phyloP scores from a whole-genome alignment of 2,329 filamentous ascomycete species.

The Neopestalotiopsis sp. region DNA sequence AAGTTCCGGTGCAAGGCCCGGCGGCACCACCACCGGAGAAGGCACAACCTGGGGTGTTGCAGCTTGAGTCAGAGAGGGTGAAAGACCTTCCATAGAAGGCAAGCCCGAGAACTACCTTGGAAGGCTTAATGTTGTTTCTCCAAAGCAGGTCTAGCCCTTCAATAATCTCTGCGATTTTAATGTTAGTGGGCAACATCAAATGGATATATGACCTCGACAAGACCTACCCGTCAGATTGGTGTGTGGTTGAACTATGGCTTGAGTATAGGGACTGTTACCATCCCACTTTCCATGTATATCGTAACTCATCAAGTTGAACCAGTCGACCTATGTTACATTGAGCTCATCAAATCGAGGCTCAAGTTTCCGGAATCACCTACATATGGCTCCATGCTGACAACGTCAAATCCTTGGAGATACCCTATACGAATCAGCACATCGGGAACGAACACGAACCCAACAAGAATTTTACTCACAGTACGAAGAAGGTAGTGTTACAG shows the following conservation, averaged over 20 bases:
- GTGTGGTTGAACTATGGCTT: conserved; percentile 31
- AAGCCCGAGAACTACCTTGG: conserved; percentile 47
- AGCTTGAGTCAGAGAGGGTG: conserved; percentile 24
- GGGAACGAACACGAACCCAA: too few relatives aligned
- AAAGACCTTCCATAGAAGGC: conserved; percentile 47
- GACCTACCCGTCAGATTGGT: conserved; percentile 50
- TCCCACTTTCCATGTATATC: conserved; percentile 50
- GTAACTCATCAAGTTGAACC: conserved; percentile 41
- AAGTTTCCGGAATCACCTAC: not conserved
- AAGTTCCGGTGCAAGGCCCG: conserved; percentile 27
- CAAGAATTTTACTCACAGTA: conserved; percentile 20
- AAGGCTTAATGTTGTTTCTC: conserved; percentile 45
- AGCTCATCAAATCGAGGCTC: not conserved
- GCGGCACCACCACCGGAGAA: conserved; percentile 28
- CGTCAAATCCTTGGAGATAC: conserved; percentile 36
- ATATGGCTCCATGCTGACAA: conserved; percentile 21
- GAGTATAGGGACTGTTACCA: conserved; percentile 24
- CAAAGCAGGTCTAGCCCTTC: conserved; percentile 48
- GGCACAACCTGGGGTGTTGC: conserved; percentile 29
- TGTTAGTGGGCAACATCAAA: too few relatives aligned
- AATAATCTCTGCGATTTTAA: too few relatives aligned
- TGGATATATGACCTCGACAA: conserved; percentile 31
- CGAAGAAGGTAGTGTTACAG: conserved; percentile 23
- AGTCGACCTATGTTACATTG: conserved; percentile 7
- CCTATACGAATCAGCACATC: too few relatives aligned